Evolutionary conservation across 164 flowering plant genomes (phyloP), one percentile per base, ranked within the genome.

Genomic region (Sedum album): DNA sequence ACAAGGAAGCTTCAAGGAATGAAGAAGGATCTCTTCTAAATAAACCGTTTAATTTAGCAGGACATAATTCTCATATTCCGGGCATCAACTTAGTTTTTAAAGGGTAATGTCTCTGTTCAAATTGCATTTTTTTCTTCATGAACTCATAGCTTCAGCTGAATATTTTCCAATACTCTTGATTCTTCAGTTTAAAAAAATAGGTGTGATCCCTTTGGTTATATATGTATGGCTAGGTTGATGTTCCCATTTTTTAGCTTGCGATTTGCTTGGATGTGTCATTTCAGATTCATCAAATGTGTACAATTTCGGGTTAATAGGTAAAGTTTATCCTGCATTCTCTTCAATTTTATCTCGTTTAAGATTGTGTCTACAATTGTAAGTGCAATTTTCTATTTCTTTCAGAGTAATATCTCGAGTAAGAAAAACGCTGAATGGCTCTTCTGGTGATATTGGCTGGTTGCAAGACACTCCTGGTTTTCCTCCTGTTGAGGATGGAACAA

Each of bases 381-480:
- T 66, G 14, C 31, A 2, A 11, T 28, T 15, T 72, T 67, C 73
- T 66, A 18, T n/a, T 2, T 15, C 73, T 62, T 72, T 68, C 83
- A 93, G 93, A 49, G 28, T 84, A 39, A 64, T 77, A 48, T 81
- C 83, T 71, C 84, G 93, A 48, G 70, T 84, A n/a, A 72, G 66
- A 39, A 90, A 31, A 73, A 82, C 92, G 20, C 72, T 93, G 73
- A 82, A 62, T 61, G 98, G 96, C 26, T 93, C 98, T 70, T 79
- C 91, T 61, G 84, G 79, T 78, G 95, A 93, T 78, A 88, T 93
- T 80, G 96, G 98, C 68, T 93, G 95, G 98, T 72, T 93, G 82
- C 95, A 86, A 57, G 66, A 66, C 20, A 73, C 77, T 73, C 84
- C 89, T 48, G 89, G 82, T 70, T 66, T 87, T 77, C 79, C 86